These are phyloP conservation scores for Agrocybe praecox DNA, from an alignment of 768 basidiomycete species.

Conservation along the genomic window DNA sequence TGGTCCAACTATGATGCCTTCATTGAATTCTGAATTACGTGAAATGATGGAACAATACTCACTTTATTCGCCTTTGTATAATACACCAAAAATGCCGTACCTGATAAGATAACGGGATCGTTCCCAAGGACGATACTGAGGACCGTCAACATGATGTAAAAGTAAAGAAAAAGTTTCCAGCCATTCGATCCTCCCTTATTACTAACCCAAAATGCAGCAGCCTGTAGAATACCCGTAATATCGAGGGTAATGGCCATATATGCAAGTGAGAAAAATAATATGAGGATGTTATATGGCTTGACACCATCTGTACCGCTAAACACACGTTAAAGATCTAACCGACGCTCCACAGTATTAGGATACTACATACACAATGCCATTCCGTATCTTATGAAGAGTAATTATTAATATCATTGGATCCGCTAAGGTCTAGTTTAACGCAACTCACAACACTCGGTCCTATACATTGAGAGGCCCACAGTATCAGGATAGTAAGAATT, in stretches of 20 bases:
- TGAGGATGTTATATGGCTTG: conserved; percentile 91
- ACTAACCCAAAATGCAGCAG: conserved; percentile 88
- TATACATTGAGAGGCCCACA: conserved; percentile 60
- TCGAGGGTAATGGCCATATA: conserved; percentile 94
- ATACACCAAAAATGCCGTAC: conserved; percentile 83
- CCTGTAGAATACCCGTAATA: conserved; percentile 82
- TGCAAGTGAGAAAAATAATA: conserved; percentile 87
- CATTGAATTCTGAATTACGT: background rate
- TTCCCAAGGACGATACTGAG: conserved; percentile 84
- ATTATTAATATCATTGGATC: background rate
- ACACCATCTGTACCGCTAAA: conserved; percentile 54
- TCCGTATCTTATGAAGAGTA: conserved; percentile 8
- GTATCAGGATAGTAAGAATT: conserved; percentile 49
- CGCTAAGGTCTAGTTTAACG: too few species aligned
- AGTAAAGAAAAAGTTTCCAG: conserved; percentile 72
- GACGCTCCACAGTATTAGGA: background rate
- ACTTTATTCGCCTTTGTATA: conserved; percentile 67
- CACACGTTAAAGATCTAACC: background rate
- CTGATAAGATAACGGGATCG: conserved; percentile 89
- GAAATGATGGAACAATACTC: background rate
- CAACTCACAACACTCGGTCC: conserved; percentile 30
- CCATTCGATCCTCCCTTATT: conserved; percentile 76
- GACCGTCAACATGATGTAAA: conserved; percentile 81
- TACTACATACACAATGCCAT: conserved; percentile 13
- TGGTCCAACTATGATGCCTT: conserved; percentile 38